Conservation (phyloP, 2,329 filamentous ascomycete species). For the Calycina herbarum region DNA sequence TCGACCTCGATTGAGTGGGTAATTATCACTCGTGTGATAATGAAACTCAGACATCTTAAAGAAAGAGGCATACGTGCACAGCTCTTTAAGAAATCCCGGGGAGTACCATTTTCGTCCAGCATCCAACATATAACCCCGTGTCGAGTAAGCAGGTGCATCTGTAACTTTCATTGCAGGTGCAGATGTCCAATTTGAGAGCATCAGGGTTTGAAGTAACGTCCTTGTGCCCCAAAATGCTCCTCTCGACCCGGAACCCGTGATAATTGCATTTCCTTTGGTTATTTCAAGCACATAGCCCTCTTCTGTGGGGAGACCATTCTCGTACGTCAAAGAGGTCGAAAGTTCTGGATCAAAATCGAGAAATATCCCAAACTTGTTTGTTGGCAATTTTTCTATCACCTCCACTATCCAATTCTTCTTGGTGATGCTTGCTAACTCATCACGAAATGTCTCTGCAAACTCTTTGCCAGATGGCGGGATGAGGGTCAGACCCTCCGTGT, state of each 20-base stretch:
- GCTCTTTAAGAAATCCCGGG: constrained; percentile 52
- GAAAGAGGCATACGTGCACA: constrained; percentile 60
- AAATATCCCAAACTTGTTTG: constrained; percentile 6
- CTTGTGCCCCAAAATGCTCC: constrained; percentile 60
- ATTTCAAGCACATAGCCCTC: constrained; percentile 52
- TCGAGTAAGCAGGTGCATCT: background rate
- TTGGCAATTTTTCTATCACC: constrained; percentile 24
- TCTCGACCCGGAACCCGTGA: constrained; percentile 53
- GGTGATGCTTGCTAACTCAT: constrained; percentile 37
- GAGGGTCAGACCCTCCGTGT: constrained; percentile 39
- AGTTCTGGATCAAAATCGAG: background rate
- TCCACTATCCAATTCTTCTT: constrained; percentile 36
- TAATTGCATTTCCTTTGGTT: constrained; percentile 42
- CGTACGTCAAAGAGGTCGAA: constrained; percentile 49
- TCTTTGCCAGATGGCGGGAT: constrained; percentile 52
- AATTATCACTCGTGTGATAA: constrained; percentile 58
- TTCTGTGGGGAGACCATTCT: constrained; percentile 46
- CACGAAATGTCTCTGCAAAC: constrained; percentile 49
- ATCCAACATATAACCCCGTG: constrained; percentile 45
- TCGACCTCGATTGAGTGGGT: constrained; percentile 49
- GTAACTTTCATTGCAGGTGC: constrained; percentile 50
- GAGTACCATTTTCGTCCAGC: constrained; percentile 58
- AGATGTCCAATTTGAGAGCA: constrained; percentile 45
- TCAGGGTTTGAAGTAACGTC: constrained; percentile 52
- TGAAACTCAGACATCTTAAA: constrained; percentile 62